Conservation (phyloP, 2,329 filamentous ascomycete genomes). For the Drechslerella dactyloides region DNA sequence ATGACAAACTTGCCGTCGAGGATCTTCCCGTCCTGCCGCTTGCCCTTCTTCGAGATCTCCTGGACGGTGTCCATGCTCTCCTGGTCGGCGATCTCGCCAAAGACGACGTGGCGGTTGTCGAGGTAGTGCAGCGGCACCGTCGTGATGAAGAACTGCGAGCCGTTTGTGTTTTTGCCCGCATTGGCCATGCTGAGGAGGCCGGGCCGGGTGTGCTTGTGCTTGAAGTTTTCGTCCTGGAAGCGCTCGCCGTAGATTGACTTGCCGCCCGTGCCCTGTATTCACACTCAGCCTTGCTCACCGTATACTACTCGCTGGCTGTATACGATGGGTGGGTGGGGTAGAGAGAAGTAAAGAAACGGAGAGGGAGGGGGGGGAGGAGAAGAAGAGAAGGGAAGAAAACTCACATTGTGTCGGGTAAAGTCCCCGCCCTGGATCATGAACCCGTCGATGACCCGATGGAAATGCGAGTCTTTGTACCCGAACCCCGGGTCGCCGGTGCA, state of each 20-base stretch:
- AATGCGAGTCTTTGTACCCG: conserved; percentile 80
- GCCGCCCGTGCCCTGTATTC: conserved; percentile 78
- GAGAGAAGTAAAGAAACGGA: neutral
- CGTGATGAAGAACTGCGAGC: conserved; percentile 76
- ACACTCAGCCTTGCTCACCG: neutral
- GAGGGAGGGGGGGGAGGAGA: neutral
- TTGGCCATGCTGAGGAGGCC: conserved; percentile 95
- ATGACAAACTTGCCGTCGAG: conserved; percentile 37
- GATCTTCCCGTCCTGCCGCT: conserved; percentile 48
- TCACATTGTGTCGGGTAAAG: conserved; percentile 89
- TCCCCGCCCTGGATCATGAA: conserved; percentile 98
- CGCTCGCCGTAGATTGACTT: conserved; percentile 95
- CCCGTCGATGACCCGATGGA: conserved; percentile 90
- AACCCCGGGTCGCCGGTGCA: conserved; percentile 81
- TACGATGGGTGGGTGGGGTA: neutral
- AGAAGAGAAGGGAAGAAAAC: conserved; percentile 57
- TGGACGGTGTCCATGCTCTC: conserved; percentile 53
- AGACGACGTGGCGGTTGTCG: conserved; percentile 82
- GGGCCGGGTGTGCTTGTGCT: conserved; percentile 72
- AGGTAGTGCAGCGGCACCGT: conserved; percentile 62
- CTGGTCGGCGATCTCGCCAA: conserved; percentile 71
- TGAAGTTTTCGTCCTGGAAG: conserved; percentile 93
- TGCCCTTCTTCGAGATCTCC: conserved; percentile 50
- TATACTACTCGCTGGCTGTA: neutral
- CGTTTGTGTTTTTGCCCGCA: conserved; percentile 89